Evolutionary conservation across 179 eudicot species (phyloP).

Genomic region (Corrigiola litoralis): DNA sequence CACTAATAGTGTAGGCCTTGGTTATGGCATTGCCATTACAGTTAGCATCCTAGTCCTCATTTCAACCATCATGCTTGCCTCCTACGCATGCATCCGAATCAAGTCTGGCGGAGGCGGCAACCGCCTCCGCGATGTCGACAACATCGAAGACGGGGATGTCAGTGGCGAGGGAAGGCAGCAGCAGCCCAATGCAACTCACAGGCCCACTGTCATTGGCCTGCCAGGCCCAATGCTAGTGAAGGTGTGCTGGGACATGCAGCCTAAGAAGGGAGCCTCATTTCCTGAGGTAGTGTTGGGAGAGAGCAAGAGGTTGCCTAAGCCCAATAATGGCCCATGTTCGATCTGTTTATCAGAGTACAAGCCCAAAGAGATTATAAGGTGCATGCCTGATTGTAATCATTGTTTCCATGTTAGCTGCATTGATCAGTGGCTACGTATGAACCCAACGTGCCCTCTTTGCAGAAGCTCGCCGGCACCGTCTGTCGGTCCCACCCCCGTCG

Average conservation of each 20-base stretch:
- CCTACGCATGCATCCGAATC: conserved; percentile 36
- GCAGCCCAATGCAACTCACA: background rate
- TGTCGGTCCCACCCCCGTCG: conserved; percentile 11
- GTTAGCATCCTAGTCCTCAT: conserved; percentile 34
- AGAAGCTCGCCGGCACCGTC: conserved; percentile 31
- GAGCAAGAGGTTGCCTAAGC: conserved; percentile 34
- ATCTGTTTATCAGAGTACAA: conserved; percentile 30
- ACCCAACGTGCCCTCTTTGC: conserved; percentile 35
- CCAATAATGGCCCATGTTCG: conserved; percentile 36
- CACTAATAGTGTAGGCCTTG: conserved; percentile 17
- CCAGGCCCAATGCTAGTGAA: conserved; percentile 28
- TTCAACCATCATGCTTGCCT: conserved; percentile 35
- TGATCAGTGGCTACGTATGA: conserved; percentile 35
- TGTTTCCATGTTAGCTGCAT: conserved; percentile 36
- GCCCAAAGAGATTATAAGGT: conserved; percentile 29
- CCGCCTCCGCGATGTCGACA: background rate
- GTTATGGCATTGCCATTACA: conserved; percentile 38
- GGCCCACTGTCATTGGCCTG: background rate
- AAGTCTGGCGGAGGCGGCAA: conserved; percentile 1
- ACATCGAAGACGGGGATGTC: background rate
- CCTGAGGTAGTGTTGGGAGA: conserved; percentile 28
- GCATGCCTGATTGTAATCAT: conserved; percentile 40
- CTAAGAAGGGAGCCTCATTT: conserved; percentile 7
- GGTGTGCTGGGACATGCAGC: conserved; percentile 13
- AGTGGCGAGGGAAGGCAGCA: background rate